A percentile compares a stretch with the other conserved stretches of the same genome.
phyloP scores from a whole-genome alignment of 1,139 yeast species.

The Torulaspora pretoriensis region DNA sequence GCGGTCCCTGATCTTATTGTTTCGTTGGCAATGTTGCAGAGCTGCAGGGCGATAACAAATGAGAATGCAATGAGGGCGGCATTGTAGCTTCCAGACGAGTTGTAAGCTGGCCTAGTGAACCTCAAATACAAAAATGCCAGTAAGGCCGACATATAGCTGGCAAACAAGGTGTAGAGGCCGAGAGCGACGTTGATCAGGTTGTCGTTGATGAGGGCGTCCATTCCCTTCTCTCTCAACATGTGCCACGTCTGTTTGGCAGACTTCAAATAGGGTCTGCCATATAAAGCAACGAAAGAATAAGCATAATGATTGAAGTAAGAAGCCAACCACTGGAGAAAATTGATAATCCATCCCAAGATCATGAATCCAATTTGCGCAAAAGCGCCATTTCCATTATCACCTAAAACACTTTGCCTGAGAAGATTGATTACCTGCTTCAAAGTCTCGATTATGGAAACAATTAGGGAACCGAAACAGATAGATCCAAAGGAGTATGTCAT shows the following conservation, averaged over 20 bases:
- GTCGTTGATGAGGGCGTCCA: conserved; percentile 84
- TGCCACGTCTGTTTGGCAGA: conserved; percentile 84
- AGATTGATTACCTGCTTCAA: conserved; percentile 48
- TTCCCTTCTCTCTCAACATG: conserved; percentile 71
- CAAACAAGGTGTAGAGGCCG: conserved; percentile 65
- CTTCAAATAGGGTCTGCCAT: conserved; percentile 71
- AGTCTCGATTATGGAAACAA: conserved; percentile 72
- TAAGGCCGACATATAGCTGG: conserved; percentile 65
- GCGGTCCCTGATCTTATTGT: conserved; percentile 79
- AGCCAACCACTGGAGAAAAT: conserved; percentile 72
- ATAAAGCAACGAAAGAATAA: conserved; percentile 79
- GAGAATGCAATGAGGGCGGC: conserved; percentile 78
- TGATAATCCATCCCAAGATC: conserved; percentile 56
- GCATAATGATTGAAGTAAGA: conserved; percentile 89
- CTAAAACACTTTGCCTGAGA: conserved; percentile 43
- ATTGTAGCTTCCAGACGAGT: conserved; percentile 59
- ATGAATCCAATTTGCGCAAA: conserved; percentile 54
- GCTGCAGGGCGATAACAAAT: conserved; percentile 72
- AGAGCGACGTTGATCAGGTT: conserved; percentile 74
- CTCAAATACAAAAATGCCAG: conserved; percentile 67
- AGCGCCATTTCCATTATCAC: conserved; percentile 52
- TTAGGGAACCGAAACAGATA: conserved; percentile 79
- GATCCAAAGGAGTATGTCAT: conserved; percentile 87
- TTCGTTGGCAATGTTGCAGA: conserved; percentile 66
- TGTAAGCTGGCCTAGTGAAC: conserved; percentile 70